Percentiles rank a stretch among this genome's conserved stretches.
Evolutionary conservation across 441 rosid species (phyloP).

Genomic region (Populus hybrid): DNA sequence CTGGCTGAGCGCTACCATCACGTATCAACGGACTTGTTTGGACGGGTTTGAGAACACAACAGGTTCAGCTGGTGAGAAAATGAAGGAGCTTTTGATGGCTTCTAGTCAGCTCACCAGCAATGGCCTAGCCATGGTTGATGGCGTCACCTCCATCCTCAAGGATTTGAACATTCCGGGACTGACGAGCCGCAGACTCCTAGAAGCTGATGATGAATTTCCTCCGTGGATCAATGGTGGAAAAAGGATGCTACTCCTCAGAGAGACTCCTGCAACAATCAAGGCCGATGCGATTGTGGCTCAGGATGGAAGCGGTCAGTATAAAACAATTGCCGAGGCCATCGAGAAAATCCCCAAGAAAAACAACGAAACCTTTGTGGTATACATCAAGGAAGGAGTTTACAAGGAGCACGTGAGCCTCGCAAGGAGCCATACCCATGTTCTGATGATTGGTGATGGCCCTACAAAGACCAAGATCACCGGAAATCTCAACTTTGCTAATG

Average conservation of each 20-base stretch:
- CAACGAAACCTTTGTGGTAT: constrained; percentile 38
- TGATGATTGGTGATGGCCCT: constrained; percentile 77
- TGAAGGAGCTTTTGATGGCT: constrained; percentile 37
- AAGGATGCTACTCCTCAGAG: constrained; percentile 39
- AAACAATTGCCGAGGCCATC: constrained; percentile 58
- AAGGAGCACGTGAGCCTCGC: constrained; percentile 45
- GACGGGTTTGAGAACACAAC: constrained; percentile 64
- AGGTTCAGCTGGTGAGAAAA: constrained; percentile 41
- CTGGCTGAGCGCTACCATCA: constrained; percentile 75
- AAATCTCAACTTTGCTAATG: constrained; percentile 37
- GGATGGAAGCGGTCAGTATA: constrained; percentile 72
- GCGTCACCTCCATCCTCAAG: constrained; percentile 34
- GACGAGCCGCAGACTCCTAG: constrained; percentile 15
- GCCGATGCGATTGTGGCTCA: constrained; percentile 57
- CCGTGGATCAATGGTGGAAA: constrained; percentile 39
- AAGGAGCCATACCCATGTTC: constrained; percentile 32
- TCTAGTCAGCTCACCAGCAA: constrained; percentile 58
- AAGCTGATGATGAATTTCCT: constrained; percentile 35
- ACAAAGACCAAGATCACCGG: constrained; percentile 66
- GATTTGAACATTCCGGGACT: constrained; percentile 27
- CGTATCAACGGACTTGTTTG: constrained; percentile 69
- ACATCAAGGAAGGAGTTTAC: constrained; percentile 73
- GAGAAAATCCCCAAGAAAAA: constrained; percentile 35
- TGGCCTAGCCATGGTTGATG: constrained; percentile 64
- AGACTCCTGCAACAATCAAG: constrained; percentile 21